Evolutionary conservation across 2,329 filamentous ascomycete species (phyloP).

Genomic region (Cytospora paraplurivora): DNA sequence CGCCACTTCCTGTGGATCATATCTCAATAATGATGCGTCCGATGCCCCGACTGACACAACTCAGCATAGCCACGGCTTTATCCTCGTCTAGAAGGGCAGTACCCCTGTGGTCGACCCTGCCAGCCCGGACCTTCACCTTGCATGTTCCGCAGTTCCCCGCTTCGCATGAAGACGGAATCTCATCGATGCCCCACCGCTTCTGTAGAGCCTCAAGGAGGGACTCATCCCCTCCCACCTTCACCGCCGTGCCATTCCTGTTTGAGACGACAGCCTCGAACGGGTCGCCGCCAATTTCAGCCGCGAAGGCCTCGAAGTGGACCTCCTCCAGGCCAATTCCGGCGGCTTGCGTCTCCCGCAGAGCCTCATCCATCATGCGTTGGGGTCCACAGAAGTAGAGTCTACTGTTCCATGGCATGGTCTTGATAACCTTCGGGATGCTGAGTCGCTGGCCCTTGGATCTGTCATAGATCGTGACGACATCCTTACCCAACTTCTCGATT

Average conservation of each 20-base stretch:
- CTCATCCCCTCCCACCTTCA: slow-evolving; percentile 53
- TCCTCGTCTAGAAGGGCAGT: slow-evolving; percentile 50
- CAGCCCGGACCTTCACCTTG: slow-evolving; percentile 45
- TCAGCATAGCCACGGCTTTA: slow-evolving; percentile 47
- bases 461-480: slow-evolving; percentile 55
- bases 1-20: slow-evolving; percentile 32
- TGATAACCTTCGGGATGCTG: slow-evolving; percentile 51
- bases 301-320: slow-evolving; percentile 64
- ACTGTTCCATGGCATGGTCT: slow-evolving; percentile 52
- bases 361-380: slow-evolving; percentile 56
- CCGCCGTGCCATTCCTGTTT: slow-evolving; percentile 39
- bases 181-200: slow-evolving; percentile 43
- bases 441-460: slow-evolving; percentile 53
- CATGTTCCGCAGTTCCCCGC: slow-evolving; percentile 59
- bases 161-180: slow-evolving; percentile 53
- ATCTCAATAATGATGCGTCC: slow-evolving; percentile 53
- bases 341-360: slow-evolving; percentile 43
- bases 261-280: slow-evolving; percentile 60
- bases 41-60: slow-evolving; percentile 56
- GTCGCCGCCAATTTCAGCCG: slow-evolving; percentile 55
- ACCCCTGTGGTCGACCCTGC: slow-evolving; percentile 52
- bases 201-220: slow-evolving; percentile 52
- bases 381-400: slow-evolving; percentile 66
- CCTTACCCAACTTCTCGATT: slow-evolving; percentile 43
- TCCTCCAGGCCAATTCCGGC: slow-evolving; percentile 50